Evolutionary conservation across 768 basidiomycete genomes (phyloP).

Genomic region (Leccinum ochraceum): DNA sequence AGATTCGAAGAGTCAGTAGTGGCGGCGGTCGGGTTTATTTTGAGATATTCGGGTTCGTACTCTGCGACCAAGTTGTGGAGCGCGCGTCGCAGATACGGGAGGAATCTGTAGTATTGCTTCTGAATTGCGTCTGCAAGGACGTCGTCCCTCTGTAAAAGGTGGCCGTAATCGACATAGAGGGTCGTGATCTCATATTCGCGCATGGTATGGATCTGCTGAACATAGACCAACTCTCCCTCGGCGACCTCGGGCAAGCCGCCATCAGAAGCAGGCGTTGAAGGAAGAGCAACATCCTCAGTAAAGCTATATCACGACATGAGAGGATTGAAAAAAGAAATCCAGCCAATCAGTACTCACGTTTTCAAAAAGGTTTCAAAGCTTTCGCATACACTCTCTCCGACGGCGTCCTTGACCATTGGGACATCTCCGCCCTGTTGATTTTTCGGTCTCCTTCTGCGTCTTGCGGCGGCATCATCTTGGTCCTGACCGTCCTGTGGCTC

Average conservation of each 20-base stretch:
- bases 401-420: constrained; percentile 88
- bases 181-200: constrained; percentile 93
- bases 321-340: neutral
- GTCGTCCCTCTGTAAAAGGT: constrained; percentile 88
- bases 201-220: constrained; percentile 95
- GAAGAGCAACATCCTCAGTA: constrained; percentile 76
- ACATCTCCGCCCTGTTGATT: constrained; percentile 61
- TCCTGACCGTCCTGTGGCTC: constrained; percentile 42
- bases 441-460: constrained; percentile 47
- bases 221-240: constrained; percentile 74
- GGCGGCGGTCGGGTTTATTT: constrained; percentile 89
- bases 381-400: constrained; percentile 93
- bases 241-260: constrained; percentile 53
- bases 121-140: constrained; percentile 92
- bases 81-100: constrained; percentile 91
- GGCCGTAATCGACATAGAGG: constrained; percentile 93
- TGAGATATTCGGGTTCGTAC: constrained; percentile 92
- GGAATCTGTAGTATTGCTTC: constrained; percentile 94
- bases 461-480: constrained; percentile 42
- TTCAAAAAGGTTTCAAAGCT: constrained; percentile 91
- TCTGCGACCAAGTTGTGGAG: constrained; percentile 86
- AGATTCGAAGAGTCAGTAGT: constrained; percentile 85
- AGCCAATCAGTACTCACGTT: constrained; percentile 56
- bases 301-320: constrained; percentile 52
- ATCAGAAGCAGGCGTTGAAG: constrained; percentile 80